phyloP scores from a whole-genome alignment of 169 alveolate genomes.

The Cryptosporidium viatorum region DNA sequence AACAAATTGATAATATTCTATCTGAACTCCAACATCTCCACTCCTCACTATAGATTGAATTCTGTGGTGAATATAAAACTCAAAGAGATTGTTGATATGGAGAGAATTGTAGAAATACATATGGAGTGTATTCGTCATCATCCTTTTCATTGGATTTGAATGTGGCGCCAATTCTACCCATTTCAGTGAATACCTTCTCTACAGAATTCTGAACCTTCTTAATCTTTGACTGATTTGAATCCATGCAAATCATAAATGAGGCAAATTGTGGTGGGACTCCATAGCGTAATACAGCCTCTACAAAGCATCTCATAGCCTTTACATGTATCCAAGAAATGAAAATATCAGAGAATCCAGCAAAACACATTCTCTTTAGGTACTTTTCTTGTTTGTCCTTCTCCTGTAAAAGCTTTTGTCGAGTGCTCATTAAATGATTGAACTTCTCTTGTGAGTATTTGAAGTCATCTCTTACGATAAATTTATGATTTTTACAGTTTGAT shows the following conservation, averaged over 20 bases:
- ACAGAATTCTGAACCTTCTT: slow-evolving; percentile 76
- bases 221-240: slow-evolving; percentile 62
- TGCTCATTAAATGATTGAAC: slow-evolving; percentile 82
- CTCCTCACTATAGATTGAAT: not conserved
- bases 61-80: not conserved
- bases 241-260: slow-evolving; percentile 81
- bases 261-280: slow-evolving; percentile 91
- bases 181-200: slow-evolving; percentile 75
- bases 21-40: not conserved
- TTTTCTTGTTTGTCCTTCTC: slow-evolving; percentile 88
- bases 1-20: not conserved
- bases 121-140: slow-evolving; percentile 73
- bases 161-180: slow-evolving; percentile 75
- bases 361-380: slow-evolving; percentile 86
- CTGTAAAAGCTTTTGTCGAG: slow-evolving; percentile 84
- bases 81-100: slow-evolving; percentile 55
- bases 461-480: slow-evolving; percentile 81
- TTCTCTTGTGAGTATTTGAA: slow-evolving; percentile 86
- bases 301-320: slow-evolving; percentile 90
- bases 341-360: slow-evolving; percentile 89
- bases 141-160: slow-evolving; percentile 65
- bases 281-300: slow-evolving; percentile 90
- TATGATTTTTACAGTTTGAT: slow-evolving; percentile 80
- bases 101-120: slow-evolving; percentile 65
- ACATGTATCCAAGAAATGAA: slow-evolving; percentile 88